These are phyloP conservation scores for Nannochloropsis salina DNA, from an alignment of 108 stramenopile genomes.

Conservation along the genomic window DNA sequence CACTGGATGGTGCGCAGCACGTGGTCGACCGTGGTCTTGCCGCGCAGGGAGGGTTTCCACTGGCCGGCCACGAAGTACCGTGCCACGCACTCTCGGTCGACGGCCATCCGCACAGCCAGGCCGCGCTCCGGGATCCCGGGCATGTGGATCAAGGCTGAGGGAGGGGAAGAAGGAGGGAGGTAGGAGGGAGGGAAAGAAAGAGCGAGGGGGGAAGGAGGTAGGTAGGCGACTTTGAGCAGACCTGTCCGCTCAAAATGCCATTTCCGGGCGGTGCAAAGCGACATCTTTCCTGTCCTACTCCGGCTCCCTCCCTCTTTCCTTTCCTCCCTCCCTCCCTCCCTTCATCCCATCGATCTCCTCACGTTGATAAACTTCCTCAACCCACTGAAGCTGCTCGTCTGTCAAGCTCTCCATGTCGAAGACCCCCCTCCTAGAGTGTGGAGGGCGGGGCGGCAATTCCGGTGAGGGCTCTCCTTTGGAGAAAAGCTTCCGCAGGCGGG, in stretches of 20 bases:
- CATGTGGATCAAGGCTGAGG: background rate
- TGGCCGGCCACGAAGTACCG: background rate
- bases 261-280: background rate
- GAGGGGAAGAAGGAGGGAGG: background rate
- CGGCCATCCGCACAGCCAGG: background rate
- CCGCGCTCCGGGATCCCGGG: background rate
- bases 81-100: background rate
- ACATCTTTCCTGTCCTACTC: background rate
- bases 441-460: background rate
- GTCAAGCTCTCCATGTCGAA: background rate
- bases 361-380: background rate
- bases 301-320: background rate
- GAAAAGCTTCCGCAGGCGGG: background rate
- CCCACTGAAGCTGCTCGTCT: background rate
- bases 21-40: background rate
- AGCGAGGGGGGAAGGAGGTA: too few relatives aligned
- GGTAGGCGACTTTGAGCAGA: too few relatives aligned
- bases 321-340: background rate
- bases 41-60: background rate
- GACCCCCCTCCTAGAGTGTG: constrained; percentile 5
- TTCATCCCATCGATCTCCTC: background rate
- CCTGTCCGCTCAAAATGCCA: too few relatives aligned
- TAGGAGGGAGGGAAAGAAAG: background rate
- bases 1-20: background rate
- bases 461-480: background rate